A percentile compares a stretch with the other conserved stretches of the same genome.
Evolutionary conservation across 768 basidiomycete species (phyloP).

Genomic region (Lactarius sanguifluus): DNA sequence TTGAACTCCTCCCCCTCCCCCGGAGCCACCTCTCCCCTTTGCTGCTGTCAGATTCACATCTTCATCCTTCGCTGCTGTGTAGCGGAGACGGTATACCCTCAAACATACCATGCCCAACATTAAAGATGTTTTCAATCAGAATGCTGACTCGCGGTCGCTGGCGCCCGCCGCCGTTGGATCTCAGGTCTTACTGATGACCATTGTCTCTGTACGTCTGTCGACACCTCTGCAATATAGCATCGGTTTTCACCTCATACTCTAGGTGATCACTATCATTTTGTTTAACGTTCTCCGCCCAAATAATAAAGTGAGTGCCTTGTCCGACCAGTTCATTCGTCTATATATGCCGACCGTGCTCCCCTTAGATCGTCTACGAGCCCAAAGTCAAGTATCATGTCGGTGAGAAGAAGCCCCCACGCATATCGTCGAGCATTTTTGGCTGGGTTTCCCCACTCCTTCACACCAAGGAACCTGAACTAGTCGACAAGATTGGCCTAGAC

Average conservation of each 20-base stretch:
- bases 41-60: background rate
- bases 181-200: conserved; percentile 73
- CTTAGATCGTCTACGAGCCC: conserved; percentile 87
- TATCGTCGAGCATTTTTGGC: conserved; percentile 79
- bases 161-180: conserved; percentile 77
- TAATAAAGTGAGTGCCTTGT: conserved; percentile 62
- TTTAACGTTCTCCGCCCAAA: conserved; percentile 89
- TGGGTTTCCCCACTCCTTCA: conserved; percentile 88
- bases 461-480: conserved; percentile 84
- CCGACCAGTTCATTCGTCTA: background rate
- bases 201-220: conserved; percentile 60
- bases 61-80: background rate
- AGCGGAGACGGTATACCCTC: conserved; percentile 7
- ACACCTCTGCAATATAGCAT: conserved; percentile 13
- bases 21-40: background rate
- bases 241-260: background rate
- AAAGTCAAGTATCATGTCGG: conserved; percentile 90
- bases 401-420: conserved; percentile 73
- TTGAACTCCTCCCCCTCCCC: background rate
- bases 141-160: conserved; percentile 56
- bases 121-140: conserved; percentile 36
- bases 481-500: conserved; percentile 88
- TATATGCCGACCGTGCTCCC: background rate
- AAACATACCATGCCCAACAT: conserved; percentile 35
- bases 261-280: conserved; percentile 65